Base-by-base conservation (phyloP, 352 stramenopile species). In the Phytophthora gonapodyides region DNA sequence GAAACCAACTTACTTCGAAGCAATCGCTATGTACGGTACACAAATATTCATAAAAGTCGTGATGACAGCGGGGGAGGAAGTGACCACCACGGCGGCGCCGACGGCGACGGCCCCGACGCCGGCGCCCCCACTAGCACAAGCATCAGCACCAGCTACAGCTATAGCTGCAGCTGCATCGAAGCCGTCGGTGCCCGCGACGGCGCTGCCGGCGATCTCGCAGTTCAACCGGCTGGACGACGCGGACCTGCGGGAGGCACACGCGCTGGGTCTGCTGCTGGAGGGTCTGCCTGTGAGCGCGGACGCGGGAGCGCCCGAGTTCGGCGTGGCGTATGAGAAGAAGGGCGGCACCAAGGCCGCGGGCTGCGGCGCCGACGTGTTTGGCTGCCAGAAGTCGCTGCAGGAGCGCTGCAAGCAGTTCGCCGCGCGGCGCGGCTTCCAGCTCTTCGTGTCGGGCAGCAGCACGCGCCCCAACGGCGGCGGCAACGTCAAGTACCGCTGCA, bases 401-500 rank as follows among this genome's bases (percentile, higher is more conserved):
- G 81, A 89, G 57, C 73, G 84, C 36, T 91, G 84, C 73, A 93
- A 93, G 48, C 71, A 88, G 67, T 87, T 93, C 48, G 82, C 81
- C 33, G 84, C 88, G 78, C 70, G 80, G 47, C 78, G 82, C 7
- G 82, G 84, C 37, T 91, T 93, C 45, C 84, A 93, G 62, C 37
- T 91, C 31, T 76, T 86, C 49, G 84, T 93, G 3, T 64, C 82
- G 0, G 71, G 80, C 46, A 89, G 78, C 37, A 93, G 84, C 51
- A 88, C 80, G 24, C 79, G 80, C 30, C 41, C 77, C 1, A 84
- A 93, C 44, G 80, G 79, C 43, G 81, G 84, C 9, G 84, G 84
- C 8, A 93, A 93, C 63, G 84, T 89, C 70, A 93, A 93, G 63
- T 93, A 93, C 67, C 69, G 69, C 8, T 93, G 84, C 71, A 93